Percentiles rank a stretch among this genome's conserved stretches.
Conservation (phyloP, 163 green algal species). For the Chlorella variabilis region DNA sequence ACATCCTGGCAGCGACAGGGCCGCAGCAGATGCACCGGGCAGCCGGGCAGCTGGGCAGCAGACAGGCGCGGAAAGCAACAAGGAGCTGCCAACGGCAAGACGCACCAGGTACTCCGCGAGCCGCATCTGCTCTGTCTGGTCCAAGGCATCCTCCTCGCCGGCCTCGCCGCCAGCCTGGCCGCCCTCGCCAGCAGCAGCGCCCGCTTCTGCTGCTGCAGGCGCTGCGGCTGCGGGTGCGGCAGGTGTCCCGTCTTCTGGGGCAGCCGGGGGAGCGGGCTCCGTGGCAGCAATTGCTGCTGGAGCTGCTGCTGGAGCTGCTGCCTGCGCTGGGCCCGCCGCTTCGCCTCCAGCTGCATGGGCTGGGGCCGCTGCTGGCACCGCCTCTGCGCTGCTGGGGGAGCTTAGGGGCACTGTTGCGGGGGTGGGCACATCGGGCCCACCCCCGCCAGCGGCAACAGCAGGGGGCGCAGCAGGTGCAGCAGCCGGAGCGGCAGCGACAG, state of each 20-base stretch:
- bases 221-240: background rate
- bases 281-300: background rate
- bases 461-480: too few species aligned
- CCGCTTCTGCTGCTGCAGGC: background rate
- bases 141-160: background rate
- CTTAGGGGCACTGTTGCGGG: background rate
- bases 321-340: background rate
- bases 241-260: background rate
- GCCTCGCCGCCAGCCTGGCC: background rate
- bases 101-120: background rate
- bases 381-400: background rate
- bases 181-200: background rate
- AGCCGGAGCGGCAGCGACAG: background rate
- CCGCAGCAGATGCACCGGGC: background rate
- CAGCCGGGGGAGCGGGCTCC: background rate
- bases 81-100: background rate
- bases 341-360: background rate
- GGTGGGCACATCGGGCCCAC: background rate
- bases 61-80: too few species aligned
- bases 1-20: too few species aligned
- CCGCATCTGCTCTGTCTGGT: background rate
- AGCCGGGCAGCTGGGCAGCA: too few species aligned
- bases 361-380: constrained; percentile 6
- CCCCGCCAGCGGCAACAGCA: background rate
- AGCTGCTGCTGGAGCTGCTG: background rate